Percentiles rank a stretch among this genome's conserved stretches.
Conservation (phyloP, 23 red algal species). For the Gracilaria caudata region DNA sequence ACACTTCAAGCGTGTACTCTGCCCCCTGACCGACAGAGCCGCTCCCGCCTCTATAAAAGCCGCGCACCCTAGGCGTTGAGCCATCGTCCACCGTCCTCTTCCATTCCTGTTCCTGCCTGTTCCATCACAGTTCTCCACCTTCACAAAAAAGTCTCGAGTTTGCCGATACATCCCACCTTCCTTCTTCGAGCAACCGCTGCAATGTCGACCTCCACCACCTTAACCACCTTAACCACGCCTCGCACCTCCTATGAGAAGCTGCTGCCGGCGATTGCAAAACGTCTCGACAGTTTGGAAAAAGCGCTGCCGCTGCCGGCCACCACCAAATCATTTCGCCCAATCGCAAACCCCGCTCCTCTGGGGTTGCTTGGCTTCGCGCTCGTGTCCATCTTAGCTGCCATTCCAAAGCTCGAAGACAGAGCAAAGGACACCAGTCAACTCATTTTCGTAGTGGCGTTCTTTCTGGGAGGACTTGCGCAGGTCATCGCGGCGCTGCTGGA, state of each 20-base stretch:
- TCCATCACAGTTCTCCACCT: not conserved
- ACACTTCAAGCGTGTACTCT: not conserved
- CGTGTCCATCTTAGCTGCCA: slow-evolving; percentile 20
- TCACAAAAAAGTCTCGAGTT: not conserved
- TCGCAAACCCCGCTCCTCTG: slow-evolving; percentile 32
- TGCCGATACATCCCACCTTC: no score
- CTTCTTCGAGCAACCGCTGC: no score
- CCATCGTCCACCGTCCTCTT: not conserved
- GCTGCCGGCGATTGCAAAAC: not conserved
- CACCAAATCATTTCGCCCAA: slow-evolving; percentile 26
- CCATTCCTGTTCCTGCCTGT: not conserved
- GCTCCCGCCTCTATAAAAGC: no score
- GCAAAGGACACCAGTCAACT: not conserved
- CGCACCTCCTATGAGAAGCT: slow-evolving; percentile 1
- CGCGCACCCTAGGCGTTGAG: no score
- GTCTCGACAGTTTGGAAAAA: slow-evolving; percentile 8
- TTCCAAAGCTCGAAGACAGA: slow-evolving; percentile 32
- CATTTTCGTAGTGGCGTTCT: slow-evolving; percentile 31
- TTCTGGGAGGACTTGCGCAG: slow-evolving; percentile 40
- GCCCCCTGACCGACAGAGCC: not conserved
- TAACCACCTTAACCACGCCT: not conserved
- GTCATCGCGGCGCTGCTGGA: slow-evolving; percentile 30
- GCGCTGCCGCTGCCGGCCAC: slow-evolving; percentile 24
- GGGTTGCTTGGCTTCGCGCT: slow-evolving; percentile 35
- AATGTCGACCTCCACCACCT: not conserved